phyloP scores from a whole-genome alignment of 306 rosid genomes.

The Inga leiocalycina region DNA sequence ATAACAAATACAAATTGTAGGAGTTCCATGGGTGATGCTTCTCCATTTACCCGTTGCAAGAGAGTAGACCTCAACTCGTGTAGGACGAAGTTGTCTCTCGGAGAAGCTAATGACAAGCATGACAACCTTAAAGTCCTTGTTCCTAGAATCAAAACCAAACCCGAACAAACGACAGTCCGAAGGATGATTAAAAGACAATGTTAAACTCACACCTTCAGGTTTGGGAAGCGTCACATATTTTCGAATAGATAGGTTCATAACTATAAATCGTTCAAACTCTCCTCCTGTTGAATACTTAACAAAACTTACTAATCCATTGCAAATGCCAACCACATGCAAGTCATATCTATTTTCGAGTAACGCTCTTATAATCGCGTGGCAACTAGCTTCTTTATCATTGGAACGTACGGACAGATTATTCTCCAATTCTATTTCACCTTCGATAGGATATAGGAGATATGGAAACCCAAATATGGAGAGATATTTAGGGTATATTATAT shows the following conservation, averaged over 20 bases:
- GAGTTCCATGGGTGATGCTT: too few species aligned
- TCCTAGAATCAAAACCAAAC: not conserved
- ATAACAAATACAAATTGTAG: too few species aligned
- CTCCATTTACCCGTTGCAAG: too few species aligned
- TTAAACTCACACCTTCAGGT: not conserved
- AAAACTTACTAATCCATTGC: slow-evolving; percentile 15
- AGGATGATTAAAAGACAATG: too few species aligned
- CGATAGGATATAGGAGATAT: too few species aligned
- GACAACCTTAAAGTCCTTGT: too few species aligned
- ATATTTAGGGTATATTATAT: not conserved
- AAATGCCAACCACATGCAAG: not conserved
- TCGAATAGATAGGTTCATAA: not conserved
- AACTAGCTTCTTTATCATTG: not conserved
- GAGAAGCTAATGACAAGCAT: too few species aligned
- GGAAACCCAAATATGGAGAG: not conserved
- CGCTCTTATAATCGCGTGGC: not conserved
- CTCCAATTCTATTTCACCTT: too few species aligned
- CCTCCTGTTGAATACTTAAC: not conserved
- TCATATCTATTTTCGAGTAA: too few species aligned
- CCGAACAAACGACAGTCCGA: not conserved
- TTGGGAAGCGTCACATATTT: not conserved
- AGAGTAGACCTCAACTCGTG: too few species aligned
- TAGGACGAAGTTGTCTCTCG: too few species aligned
- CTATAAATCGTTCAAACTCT: not conserved
- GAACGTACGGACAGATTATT: not conserved